Evolutionary conservation across 352 stramenopile species (phyloP), one percentile per base, ranked within the genome.

Genomic region (Elongisporangium anandrum): DNA sequence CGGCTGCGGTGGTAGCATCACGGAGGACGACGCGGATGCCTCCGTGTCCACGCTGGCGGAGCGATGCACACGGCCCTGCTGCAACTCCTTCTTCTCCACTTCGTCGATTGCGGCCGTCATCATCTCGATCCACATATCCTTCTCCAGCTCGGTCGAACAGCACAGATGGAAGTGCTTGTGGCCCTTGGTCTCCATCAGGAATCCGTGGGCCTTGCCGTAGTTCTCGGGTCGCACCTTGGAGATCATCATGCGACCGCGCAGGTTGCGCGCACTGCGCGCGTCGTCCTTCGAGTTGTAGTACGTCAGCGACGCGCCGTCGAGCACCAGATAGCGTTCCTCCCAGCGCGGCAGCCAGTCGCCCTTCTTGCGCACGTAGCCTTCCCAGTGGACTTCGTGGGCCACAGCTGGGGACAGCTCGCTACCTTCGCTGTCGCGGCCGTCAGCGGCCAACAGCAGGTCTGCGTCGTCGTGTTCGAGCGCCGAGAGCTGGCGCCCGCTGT

Each of bases 81-180:
- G 12, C 20, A 8, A 13, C 21, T 47, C 4, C 38, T 21, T 7
- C 58, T 72, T 73, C 49, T 75, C 72, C 13, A 72, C 72, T 63
- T 94, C 85, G 50, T 94, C 87, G 64, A 95, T 91, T 12, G 87
- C 87, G 9, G 87, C 85, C 60, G 93, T 83, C 87, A 95, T 95
- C 87, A 95, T 95, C 65, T 95, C 87, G 54, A 95, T 78, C 87
- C 87, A 95, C 87, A 94, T 95, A 56, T 95, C 87, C 56, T 95
- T 95, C 65, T 95, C 87, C 23, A 95, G 65, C 60, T 94, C 87
- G 8, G 85, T 94, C 7, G 85, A 64, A 64, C 87, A 95, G 67
- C 87, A 95, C 38, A 95, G 57, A 56, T 95, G 87, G 63, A 95
- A 95, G 55, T 88, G 79, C 62, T 95, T 95, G 74, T 95, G 87